A percentile compares a stretch with the other conserved stretches of the same genome.
Evolutionary conservation across 768 basidiomycete species (phyloP).

Genomic region (Lactifluus rugatus): DNA sequence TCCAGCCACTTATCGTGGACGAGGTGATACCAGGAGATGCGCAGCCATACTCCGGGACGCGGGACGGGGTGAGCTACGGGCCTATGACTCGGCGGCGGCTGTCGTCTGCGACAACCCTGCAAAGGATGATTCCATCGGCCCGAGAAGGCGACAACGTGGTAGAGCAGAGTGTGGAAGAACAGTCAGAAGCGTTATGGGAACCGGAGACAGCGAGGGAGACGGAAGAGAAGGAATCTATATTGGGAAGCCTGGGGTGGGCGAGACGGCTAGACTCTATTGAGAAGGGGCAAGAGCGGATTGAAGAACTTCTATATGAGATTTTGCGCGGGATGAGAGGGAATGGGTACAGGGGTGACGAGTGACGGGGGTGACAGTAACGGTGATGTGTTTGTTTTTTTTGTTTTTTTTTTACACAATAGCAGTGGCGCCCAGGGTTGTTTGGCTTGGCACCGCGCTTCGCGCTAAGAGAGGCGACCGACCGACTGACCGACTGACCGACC

Average conservation of each 20-base stretch:
- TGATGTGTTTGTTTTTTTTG: not conserved
- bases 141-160: constrained; percentile 14
- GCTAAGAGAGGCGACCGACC: not conserved
- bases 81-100: constrained; percentile 33
- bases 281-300: constrained; percentile 38
- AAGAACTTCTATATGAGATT: constrained; percentile 31
- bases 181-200: not conserved
- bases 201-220: constrained; percentile 20
- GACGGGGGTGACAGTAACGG: not conserved
- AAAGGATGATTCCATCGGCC: constrained; percentile 9
- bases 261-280: constrained; percentile 35
- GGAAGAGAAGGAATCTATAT: constrained; percentile 25
- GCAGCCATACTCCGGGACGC: constrained; percentile 8
- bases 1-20: constrained; percentile 54
- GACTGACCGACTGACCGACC: constrained; percentile 5
- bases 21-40: constrained; percentile 33
- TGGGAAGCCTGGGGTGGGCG: constrained; percentile 26
- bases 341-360: not conserved
- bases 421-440: not conserved
- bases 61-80: constrained; percentile 30
- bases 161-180: constrained; percentile 25
- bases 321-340: not conserved
- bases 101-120: constrained; percentile 25
- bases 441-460: no score
- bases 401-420: not conserved